Conservation (phyloP, 2,329 filamentous ascomycete species). For the Hortaea werneckii region DNA sequence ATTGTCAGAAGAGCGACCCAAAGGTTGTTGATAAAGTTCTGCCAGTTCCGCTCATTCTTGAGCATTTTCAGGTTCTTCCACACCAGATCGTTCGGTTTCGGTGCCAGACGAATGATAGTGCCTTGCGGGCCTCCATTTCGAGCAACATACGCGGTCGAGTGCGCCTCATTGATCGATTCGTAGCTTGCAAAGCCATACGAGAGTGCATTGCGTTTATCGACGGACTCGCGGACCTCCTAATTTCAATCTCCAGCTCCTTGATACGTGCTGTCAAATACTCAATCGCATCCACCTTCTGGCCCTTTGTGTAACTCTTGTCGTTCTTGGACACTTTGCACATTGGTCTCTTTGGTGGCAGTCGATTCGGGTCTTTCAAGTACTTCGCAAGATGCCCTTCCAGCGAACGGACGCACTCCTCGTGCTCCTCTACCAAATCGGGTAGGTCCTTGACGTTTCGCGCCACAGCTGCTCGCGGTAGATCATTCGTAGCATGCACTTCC, state of each 20-base stretch:
- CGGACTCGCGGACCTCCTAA: slow-evolving; percentile 68
- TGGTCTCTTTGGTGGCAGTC: slow-evolving; percentile 67
- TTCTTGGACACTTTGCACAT: slow-evolving; percentile 71
- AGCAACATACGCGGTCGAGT: slow-evolving; percentile 72
- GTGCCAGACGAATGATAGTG: slow-evolving; percentile 67
- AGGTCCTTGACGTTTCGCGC: slow-evolving; percentile 88
- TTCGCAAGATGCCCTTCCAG: slow-evolving; percentile 77
- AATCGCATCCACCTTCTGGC: slow-evolving; percentile 82
- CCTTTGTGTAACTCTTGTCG: slow-evolving; percentile 55
- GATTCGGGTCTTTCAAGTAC: slow-evolving; percentile 78
- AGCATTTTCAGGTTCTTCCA: slow-evolving; percentile 84
- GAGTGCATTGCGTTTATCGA: slow-evolving; percentile 82
- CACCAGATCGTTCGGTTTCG: slow-evolving; percentile 82
- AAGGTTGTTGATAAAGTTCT: slow-evolving; percentile 66
- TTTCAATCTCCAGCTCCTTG: slow-evolving; percentile 67
- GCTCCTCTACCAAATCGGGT: slow-evolving; percentile 73
- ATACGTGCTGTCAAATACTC: slow-evolving; percentile 85
- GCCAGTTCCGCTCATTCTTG: slow-evolving; percentile 58
- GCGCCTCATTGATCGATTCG: slow-evolving; percentile 75
- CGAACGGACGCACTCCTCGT: slow-evolving; percentile 68
- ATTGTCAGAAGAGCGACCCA: slow-evolving; percentile 76
- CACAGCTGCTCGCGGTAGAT: slow-evolving; percentile 69
- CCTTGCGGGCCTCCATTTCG: slow-evolving; percentile 73
- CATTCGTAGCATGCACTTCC: slow-evolving; percentile 64
- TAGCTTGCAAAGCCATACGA: slow-evolving; percentile 93